A percentile compares a stretch with the other conserved stretches of the same genome.
These are phyloP conservation scores for Nemania sp. DNA, from an alignment of 2,329 filamentous ascomycete genomes.

Conservation along the genomic window DNA sequence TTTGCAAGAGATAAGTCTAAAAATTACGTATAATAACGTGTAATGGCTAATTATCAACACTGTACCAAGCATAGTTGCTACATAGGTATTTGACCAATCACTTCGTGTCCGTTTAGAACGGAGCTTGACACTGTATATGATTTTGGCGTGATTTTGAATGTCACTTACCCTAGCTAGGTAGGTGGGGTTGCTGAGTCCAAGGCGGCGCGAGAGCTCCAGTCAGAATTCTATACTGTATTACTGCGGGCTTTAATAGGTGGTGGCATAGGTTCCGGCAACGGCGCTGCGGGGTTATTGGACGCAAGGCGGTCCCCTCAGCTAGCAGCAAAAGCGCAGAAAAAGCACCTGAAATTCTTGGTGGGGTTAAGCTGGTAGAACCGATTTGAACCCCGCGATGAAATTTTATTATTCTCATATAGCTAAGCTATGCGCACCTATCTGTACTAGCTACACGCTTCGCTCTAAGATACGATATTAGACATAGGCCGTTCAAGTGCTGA, in stretches of 20 bases:
- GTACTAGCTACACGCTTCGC: background rate
- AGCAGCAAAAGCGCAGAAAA: slow-evolving; percentile 6
- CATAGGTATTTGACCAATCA: too few species aligned
- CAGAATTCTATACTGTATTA: background rate
- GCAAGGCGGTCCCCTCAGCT: slow-evolving; percentile 4
- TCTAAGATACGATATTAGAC: slow-evolving; percentile 2
- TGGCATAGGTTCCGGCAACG: slow-evolving; percentile 35
- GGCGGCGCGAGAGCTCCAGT: background rate
- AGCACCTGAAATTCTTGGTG: slow-evolving; percentile 33
- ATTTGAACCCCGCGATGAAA: slow-evolving; percentile 38
- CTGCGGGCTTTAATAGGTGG: background rate
- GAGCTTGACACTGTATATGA: background rate
- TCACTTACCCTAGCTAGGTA: background rate
- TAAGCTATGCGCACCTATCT: slow-evolving; percentile 8
- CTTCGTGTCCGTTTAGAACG: background rate
- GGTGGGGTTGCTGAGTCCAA: slow-evolving; percentile 1
- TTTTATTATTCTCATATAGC: slow-evolving; percentile 33
- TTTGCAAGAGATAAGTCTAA: background rate
- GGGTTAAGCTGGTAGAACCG: slow-evolving; percentile 35
- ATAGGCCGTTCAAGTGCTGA: background rate
- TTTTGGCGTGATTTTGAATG: background rate
- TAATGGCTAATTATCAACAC: background rate
- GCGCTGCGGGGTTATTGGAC: slow-evolving; percentile 28
- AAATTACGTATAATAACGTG: too few species aligned
- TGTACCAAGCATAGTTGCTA: background rate